phyloP scores from a whole-genome alignment of 23 red algal species.

The Gracilaria domingensis region DNA sequence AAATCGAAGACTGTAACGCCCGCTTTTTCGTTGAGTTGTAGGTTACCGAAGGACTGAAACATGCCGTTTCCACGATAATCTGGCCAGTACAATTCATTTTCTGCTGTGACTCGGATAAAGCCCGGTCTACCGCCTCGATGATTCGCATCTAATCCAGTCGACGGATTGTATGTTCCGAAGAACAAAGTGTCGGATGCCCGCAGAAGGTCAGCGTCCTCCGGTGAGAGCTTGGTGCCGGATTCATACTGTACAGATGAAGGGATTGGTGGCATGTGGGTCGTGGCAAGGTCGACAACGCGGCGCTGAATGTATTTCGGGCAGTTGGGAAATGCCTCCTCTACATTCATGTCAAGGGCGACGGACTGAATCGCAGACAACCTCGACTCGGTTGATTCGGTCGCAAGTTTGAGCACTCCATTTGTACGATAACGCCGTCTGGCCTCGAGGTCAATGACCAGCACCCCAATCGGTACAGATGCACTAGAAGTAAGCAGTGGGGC shows the following conservation, averaged over 20 bases:
- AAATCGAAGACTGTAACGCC: slow-evolving; percentile 72
- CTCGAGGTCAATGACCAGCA: slow-evolving; percentile 64
- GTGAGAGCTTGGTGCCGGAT: slow-evolving; percentile 28
- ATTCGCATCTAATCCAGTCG: slow-evolving; percentile 55
- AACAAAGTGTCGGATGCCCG: slow-evolving; percentile 62
- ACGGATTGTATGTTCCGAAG: slow-evolving; percentile 62
- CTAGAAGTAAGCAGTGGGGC: background rate
- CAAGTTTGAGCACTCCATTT: slow-evolving; percentile 51
- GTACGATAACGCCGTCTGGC: slow-evolving; percentile 69
- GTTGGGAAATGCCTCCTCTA: slow-evolving; percentile 78
- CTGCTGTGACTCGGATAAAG: slow-evolving; percentile 36
- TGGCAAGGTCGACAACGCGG: slow-evolving; percentile 13
- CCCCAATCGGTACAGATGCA: slow-evolving; percentile 21
- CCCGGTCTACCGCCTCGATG: slow-evolving; percentile 76
- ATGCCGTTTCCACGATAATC: slow-evolving; percentile 88
- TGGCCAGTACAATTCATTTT: slow-evolving; percentile 46
- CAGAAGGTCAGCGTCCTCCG: slow-evolving; percentile 34
- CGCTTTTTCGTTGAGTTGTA: slow-evolving; percentile 51
- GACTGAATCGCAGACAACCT: background rate
- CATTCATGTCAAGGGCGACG: slow-evolving; percentile 31
- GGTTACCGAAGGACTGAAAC: slow-evolving; percentile 76
- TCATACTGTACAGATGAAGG: slow-evolving; percentile 7
- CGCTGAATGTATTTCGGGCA: slow-evolving; percentile 86
- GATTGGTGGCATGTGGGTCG: slow-evolving; percentile 20
- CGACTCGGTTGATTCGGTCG: background rate